Base-by-base conservation (phyloP, 2,329 filamentous ascomycete genomes). In the Aspergillus calidoustus region DNA sequence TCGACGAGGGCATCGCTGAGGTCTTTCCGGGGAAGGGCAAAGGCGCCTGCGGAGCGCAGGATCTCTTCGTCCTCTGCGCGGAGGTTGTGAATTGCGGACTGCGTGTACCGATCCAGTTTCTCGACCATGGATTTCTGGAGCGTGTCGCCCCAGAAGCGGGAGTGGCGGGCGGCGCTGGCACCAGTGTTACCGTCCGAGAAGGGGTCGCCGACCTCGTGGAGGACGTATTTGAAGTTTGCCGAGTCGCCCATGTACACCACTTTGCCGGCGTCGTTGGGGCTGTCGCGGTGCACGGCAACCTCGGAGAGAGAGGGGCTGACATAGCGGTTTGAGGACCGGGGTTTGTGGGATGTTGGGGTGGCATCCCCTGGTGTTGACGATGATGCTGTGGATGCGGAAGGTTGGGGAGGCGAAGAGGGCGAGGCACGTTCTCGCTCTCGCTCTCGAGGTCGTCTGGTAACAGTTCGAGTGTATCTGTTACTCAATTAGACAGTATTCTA, bases 221-320 rank as follows among this genome's bases (percentile, higher is more conserved):
- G 17, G 28, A n/a, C 17, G 50, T 53, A 53, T 53, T 53, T 53
- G 50, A 53, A 53, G 30, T 53, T 53, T 17, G 50, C 50, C 2
- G 50, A 53, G 50, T 53, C 50, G 23, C 50, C 50, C 50, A 53
- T 53, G 31, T 53, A 53, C 17, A 53, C 50, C 13, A 53, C 50
- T 22, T 53, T 53, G 17, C 50, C 50, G 28, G 50, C 28, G 50
- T 38, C 50, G 19, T 53, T 53, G 28, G 28, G 15, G 31, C 50
- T 23, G 19, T 41, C 50, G 19, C 38, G 31, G 31, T 53, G 50
- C 17, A 53, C 50, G n/a, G 50, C 50, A 17, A 53, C 38, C 9
- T 34, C 28, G 7, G 50, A 53, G 4, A 53, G 50, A 34, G 50
- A 53, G 28, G 50, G 50, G 30, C 50, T 53, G 31, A 53, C 50